Conservation (phyloP, 768 basidiomycete genomes). For the Mycena vitilis region DNA sequence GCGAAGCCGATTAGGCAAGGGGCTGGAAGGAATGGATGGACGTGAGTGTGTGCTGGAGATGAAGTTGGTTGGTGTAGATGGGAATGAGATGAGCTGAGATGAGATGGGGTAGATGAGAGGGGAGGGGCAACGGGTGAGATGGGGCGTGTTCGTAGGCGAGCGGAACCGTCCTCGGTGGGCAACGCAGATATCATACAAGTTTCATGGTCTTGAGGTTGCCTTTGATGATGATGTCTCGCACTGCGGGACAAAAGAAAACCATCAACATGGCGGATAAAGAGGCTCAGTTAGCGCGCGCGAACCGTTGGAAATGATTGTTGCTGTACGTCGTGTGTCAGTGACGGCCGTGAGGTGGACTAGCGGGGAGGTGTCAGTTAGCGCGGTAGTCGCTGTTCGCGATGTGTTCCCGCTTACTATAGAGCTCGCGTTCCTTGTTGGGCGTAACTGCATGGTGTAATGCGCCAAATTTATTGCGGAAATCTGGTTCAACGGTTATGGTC, state of each 20-base stretch:
- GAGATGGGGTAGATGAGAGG: background rate
- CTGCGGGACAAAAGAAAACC: slow-evolving; percentile 45
- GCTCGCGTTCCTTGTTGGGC: slow-evolving; percentile 77
- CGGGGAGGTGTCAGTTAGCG: slow-evolving; percentile 9
- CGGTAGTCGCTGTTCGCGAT: background rate
- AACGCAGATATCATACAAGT: slow-evolving; percentile 49
- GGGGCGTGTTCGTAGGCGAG: too few relatives aligned
- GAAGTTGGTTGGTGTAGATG: background rate
- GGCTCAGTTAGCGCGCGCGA: slow-evolving; percentile 45
- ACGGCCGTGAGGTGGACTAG: slow-evolving; percentile 85
- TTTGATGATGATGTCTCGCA: slow-evolving; percentile 78
- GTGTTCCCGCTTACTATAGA: slow-evolving; percentile 67
- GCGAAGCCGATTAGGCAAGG: background rate
- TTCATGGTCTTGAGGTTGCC: slow-evolving; percentile 71
- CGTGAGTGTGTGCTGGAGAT: background rate
- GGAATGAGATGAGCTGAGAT: background rate
- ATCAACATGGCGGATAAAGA: slow-evolving; percentile 15
- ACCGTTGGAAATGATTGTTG: slow-evolving; percentile 81
- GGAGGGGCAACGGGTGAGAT: too few relatives aligned
- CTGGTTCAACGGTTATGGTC: slow-evolving; percentile 48
- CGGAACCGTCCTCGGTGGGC: background rate
- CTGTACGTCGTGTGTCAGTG: slow-evolving; percentile 81
- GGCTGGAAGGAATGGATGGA: background rate
- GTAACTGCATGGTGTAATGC: slow-evolving; percentile 74
- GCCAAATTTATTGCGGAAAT: slow-evolving; percentile 80